These are phyloP conservation scores for Nemania sp. DNA, from an alignment of 2,329 filamentous ascomycete genomes.

Conservation along the genomic window DNA sequence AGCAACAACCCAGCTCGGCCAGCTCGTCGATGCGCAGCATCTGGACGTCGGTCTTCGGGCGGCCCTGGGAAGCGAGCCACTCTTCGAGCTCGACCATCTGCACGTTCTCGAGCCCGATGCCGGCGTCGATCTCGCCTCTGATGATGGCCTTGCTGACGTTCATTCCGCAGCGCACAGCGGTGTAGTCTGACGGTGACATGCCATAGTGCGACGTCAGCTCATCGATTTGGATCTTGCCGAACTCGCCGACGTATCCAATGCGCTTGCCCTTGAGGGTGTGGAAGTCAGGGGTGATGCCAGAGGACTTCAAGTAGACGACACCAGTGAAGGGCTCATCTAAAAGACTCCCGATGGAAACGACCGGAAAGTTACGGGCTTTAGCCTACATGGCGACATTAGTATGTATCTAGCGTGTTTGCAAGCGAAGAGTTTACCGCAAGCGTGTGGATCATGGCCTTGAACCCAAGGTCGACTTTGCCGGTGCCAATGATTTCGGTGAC, in stretches of 20 bases:
- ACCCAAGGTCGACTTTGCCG: constrained; percentile 80
- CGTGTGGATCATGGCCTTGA: constrained; percentile 88
- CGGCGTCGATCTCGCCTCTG: constrained; percentile 77
- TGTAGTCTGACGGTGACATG: constrained; percentile 79
- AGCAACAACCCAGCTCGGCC: constrained; percentile 83
- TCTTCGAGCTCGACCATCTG: constrained; percentile 87
- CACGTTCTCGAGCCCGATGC: constrained; percentile 82
- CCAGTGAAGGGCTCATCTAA: constrained; percentile 85
- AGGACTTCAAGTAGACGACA: constrained; percentile 79
- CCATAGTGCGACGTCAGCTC: constrained; percentile 83
- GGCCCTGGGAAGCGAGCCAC: constrained; percentile 74
- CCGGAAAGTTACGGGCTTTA: constrained; percentile 80
- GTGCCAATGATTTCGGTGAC: constrained; percentile 85
- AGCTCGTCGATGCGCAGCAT: constrained; percentile 87
- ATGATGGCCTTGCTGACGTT: constrained; percentile 83
- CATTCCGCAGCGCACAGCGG: constrained; percentile 82
- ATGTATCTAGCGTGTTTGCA: not conserved
- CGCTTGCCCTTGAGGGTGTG: constrained; percentile 79
- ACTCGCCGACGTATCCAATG: constrained; percentile 84
- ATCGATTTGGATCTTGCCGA: constrained; percentile 87
- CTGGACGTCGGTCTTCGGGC: constrained; percentile 75
- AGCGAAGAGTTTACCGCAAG: constrained; percentile 66
- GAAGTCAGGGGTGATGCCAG: constrained; percentile 81
- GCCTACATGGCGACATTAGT: constrained; percentile 59
- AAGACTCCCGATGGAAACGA: constrained; percentile 78